Evolutionary conservation across 2,329 filamentous ascomycete species (phyloP).

Genomic region (Botrytis aclada): DNA sequence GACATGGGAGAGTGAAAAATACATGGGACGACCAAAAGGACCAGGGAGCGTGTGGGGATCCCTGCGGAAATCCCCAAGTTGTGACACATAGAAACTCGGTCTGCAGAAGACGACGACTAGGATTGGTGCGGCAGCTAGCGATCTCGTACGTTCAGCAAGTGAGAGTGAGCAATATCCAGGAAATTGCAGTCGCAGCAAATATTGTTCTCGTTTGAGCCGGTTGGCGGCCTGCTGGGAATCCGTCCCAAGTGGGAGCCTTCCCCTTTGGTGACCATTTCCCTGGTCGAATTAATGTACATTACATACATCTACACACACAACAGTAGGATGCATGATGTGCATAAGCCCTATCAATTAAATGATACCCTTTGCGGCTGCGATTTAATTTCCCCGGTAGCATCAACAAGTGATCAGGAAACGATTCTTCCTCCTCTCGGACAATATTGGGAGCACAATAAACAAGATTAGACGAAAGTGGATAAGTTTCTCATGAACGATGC

Average conservation of each 20-base stretch:
- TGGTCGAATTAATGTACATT: not conserved
- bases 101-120: not conserved
- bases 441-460: not conserved
- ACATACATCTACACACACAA: not conserved
- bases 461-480: not conserved
- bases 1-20: not conserved
- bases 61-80: not conserved
- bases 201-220: not conserved
- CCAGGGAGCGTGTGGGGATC: not conserved
- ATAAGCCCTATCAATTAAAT: constrained; percentile 14
- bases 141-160: not conserved
- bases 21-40: not conserved
- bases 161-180: too few species aligned
- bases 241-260: not conserved
- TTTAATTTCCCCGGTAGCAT: not conserved
- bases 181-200: too few species aligned
- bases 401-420: not conserved
- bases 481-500: not conserved
- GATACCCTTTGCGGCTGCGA: not conserved
- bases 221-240: too few species aligned
- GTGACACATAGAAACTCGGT: constrained; percentile 14
- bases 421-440: not conserved
- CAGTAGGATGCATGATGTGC: constrained; percentile 5
- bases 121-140: not conserved
- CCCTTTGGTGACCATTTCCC: too few species aligned